Base-by-base conservation (phyloP, 768 basidiomycete species). In the Psilocybe azurescens region DNA sequence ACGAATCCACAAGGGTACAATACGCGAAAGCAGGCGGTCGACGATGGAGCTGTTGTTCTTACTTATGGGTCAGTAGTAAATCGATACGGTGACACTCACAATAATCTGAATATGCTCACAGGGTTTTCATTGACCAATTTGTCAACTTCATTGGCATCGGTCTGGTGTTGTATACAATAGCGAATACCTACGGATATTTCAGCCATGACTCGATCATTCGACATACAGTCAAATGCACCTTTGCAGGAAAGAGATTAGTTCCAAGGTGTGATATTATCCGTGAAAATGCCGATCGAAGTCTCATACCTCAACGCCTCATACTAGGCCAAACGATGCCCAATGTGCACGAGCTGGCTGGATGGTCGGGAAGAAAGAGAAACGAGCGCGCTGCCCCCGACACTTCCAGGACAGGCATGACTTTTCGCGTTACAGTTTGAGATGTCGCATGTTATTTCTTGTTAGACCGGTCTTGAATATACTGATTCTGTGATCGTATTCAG, bases 21-120 rank as follows among this genome's bases (percentile, higher is more conserved):
- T 53, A 83, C 81, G 1, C 68, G 81, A 11, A 59, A 75, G 53
- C 81, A 81, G 62, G 80, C 81, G 2, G 66, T 74, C 1, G 78
- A 75, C 0, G 81, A 83, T 51, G 81, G 81, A n/a, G 78, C 81
- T 14, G 75, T 81, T 1, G 78, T 79, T 1, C 68, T 80, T 58
- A 74, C 76, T 8, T 78, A 74, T 28, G 78, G 75, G 75, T 75
- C 50, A 5, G 58, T 44, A 41, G 9, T 53, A 32, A 29, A 3
- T 3, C 18, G 3, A 46, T 32, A 46, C 29, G 11, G 32, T 10
- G 53, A 39, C 39, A 20, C 9, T n/a, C 41, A 53, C 7, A 51
- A 18, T 24, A 29, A 32, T 20, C 18, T 14, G 67, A 59, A 20
- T 64, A 44, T 48, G 10, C 30, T 32, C 13, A 56, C 8, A 76